Conservation (phyloP, 108 stramenopile species). For the Seminavis robusta region DNA sequence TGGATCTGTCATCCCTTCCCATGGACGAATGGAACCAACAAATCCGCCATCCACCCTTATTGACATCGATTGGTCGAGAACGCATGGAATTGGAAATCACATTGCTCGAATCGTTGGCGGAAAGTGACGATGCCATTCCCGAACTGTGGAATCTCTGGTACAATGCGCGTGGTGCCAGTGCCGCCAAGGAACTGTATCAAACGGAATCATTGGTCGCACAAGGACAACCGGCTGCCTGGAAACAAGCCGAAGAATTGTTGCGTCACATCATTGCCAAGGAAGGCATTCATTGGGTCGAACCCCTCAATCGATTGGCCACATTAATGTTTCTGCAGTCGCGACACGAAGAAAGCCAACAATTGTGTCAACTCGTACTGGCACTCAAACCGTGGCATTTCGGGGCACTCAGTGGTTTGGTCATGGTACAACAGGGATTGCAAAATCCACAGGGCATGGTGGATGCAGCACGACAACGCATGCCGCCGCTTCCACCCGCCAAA, state of each 20-base stretch:
- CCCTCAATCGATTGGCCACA: slow-evolving; percentile 8
- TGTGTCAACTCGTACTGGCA: slow-evolving; percentile 6
- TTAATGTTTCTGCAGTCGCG: neutral
- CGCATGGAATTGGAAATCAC: slow-evolving; percentile 25
- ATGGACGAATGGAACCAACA: too few species aligned
- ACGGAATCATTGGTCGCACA: slow-evolving; percentile 18
- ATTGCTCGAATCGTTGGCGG: slow-evolving; percentile 6
- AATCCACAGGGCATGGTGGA: neutral
- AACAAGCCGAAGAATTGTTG: neutral
- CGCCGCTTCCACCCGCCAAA: neutral
- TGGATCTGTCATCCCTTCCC: slow-evolving; percentile 7
- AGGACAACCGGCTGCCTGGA: neutral
- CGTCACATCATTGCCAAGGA: neutral
- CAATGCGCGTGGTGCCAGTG: slow-evolving; percentile 32
- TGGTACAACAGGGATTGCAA: neutral
- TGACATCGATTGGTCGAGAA: slow-evolving; percentile 29
- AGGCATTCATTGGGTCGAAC: slow-evolving; percentile 13
- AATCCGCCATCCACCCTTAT: slow-evolving; percentile 37
- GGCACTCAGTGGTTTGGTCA: slow-evolving; percentile 3
- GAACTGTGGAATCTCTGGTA: slow-evolving; percentile 46
- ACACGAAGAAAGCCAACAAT: neutral
- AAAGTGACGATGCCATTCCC: slow-evolving; percentile 15
- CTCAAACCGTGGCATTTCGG: slow-evolving; percentile 16
- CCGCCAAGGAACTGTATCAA: slow-evolving; percentile 2
- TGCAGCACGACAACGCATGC: neutral